A percentile compares a stretch with the other conserved stretches of the same genome.
phyloP scores from a whole-genome alignment of 352 stramenopile species.

The Globisporangium paddicum region DNA sequence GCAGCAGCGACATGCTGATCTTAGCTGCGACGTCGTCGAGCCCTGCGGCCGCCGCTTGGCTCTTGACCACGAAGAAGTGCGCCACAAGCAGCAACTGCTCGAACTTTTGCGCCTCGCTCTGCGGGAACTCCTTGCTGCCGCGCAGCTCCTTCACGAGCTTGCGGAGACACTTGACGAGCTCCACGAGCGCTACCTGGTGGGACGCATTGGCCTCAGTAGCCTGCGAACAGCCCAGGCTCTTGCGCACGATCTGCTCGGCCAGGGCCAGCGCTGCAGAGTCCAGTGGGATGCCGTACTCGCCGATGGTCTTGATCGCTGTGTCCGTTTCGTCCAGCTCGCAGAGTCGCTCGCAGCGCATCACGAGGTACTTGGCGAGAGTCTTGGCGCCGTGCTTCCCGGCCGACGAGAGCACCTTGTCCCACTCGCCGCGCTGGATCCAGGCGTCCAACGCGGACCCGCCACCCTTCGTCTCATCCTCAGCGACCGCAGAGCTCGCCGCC shows the following conservation, averaged over 20 bases:
- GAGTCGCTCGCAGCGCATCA: slow-evolving; percentile 62
- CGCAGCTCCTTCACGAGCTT: slow-evolving; percentile 75
- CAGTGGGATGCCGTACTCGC: slow-evolving; percentile 75
- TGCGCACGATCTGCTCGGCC: slow-evolving; percentile 47
- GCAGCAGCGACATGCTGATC: slow-evolving; percentile 86
- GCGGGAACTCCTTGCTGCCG: slow-evolving; percentile 44
- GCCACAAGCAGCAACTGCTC: slow-evolving; percentile 74
- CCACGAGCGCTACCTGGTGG: slow-evolving; percentile 39
- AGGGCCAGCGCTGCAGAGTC: slow-evolving; percentile 49
- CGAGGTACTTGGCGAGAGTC: slow-evolving; percentile 85
- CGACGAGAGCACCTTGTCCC: slow-evolving; percentile 90
- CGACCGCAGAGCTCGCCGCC: slow-evolving; percentile 1
- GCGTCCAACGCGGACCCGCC: slow-evolving; percentile 76
- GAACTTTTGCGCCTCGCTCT: slow-evolving; percentile 52
- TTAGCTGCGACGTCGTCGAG: slow-evolving; percentile 69
- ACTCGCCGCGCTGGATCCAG: slow-evolving; percentile 91
- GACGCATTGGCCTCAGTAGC: slow-evolving; percentile 34
- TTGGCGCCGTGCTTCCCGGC: slow-evolving; percentile 70
- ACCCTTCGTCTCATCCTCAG: slow-evolving; percentile 30
- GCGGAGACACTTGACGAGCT: slow-evolving; percentile 65
- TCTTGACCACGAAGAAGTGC: slow-evolving; percentile 78
- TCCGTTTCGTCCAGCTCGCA: slow-evolving; percentile 70
- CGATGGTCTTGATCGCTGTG: slow-evolving; percentile 72
- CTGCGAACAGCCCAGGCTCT: slow-evolving; percentile 44
- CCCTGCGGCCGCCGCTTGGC: slow-evolving; percentile 44